phyloP scores from a whole-genome alignment of 495 filamentous ascomycete genomes.

The Letharia lupina region DNA sequence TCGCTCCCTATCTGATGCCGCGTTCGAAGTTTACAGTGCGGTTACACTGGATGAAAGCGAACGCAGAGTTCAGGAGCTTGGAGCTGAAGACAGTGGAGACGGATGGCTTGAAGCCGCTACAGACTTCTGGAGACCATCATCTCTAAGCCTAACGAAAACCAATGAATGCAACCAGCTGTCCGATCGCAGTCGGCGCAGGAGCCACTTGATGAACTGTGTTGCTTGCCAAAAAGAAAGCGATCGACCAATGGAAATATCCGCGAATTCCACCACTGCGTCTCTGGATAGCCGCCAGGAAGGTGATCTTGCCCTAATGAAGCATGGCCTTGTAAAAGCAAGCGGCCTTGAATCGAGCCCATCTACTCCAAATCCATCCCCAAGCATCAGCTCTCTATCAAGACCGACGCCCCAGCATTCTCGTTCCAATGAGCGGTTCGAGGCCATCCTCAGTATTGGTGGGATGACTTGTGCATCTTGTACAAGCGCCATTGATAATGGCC shows the following conservation, averaged over 20 bases:
- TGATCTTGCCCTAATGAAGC: constrained; percentile 7
- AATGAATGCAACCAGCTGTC: constrained; percentile 15
- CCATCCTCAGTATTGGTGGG: constrained; percentile 46
- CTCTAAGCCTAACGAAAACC: not conserved
- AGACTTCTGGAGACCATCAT: constrained; percentile 9
- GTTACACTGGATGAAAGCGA: constrained; percentile 34
- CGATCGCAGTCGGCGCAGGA: constrained; percentile 24
- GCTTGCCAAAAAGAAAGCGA: constrained; percentile 39
- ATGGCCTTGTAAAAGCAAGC: not conserved
- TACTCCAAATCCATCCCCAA: not conserved
- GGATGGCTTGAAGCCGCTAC: constrained; percentile 28
- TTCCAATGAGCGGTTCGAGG: constrained; percentile 24
- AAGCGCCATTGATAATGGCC: constrained; percentile 42
- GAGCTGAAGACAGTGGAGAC: constrained; percentile 26
- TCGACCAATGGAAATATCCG: not conserved
- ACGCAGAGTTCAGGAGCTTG: constrained; percentile 30
- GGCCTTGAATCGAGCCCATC: not conserved
- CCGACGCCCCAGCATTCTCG: not conserved
- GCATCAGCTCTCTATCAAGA: not conserved
- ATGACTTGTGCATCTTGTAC: constrained; percentile 63
- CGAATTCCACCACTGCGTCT: constrained; percentile 1
- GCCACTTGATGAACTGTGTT: constrained; percentile 42
- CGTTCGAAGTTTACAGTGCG: constrained; percentile 44
- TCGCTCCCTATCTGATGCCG: constrained; percentile 37
- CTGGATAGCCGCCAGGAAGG: not conserved